Evolutionary conservation across 208 protist species (phyloP).

Genomic region (Leishmania tropica): DNA sequence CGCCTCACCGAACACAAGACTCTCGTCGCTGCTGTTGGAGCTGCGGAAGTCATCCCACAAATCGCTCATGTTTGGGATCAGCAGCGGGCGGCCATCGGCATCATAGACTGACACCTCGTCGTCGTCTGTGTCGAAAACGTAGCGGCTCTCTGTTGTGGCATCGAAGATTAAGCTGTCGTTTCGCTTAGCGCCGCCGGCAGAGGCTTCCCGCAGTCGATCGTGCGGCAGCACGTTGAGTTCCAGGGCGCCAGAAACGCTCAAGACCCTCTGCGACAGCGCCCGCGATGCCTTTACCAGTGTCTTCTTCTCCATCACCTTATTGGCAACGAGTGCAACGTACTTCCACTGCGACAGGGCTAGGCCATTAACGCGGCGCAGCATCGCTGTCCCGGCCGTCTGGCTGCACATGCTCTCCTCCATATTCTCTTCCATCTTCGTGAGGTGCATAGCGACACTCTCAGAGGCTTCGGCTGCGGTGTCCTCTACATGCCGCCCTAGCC

Average conservation of each 20-base stretch:
- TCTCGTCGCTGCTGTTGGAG: not conserved
- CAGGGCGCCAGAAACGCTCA: not conserved
- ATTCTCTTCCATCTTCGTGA: not conserved
- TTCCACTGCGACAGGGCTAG: slow-evolving; percentile 15
- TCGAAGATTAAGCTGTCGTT: not conserved
- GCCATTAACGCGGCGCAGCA: slow-evolving; percentile 13
- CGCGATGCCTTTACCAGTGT: slow-evolving; percentile 5
- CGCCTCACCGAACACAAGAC: not conserved
- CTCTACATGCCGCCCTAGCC: not conserved
- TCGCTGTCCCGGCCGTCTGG: not conserved
- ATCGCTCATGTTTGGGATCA: slow-evolving; percentile 19
- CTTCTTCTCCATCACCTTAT: slow-evolving; percentile 9
- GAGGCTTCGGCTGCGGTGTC: too few species aligned
- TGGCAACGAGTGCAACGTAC: not conserved
- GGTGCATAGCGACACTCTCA: not conserved
- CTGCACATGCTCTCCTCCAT: not conserved
- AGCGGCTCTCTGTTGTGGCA: not conserved
- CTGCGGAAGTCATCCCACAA: slow-evolving; percentile 9
- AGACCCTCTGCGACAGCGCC: not conserved
- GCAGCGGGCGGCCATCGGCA: not conserved
- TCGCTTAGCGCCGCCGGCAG: not conserved
- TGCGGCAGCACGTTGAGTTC: not conserved
- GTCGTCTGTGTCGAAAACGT: not conserved
- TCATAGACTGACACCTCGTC: slow-evolving; percentile 19
- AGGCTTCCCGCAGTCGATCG: not conserved